Evolutionary conservation across 148 eudicot genomes (phyloP), one percentile per base, ranked within the genome.

Genomic region (Spergularia marina): DNA sequence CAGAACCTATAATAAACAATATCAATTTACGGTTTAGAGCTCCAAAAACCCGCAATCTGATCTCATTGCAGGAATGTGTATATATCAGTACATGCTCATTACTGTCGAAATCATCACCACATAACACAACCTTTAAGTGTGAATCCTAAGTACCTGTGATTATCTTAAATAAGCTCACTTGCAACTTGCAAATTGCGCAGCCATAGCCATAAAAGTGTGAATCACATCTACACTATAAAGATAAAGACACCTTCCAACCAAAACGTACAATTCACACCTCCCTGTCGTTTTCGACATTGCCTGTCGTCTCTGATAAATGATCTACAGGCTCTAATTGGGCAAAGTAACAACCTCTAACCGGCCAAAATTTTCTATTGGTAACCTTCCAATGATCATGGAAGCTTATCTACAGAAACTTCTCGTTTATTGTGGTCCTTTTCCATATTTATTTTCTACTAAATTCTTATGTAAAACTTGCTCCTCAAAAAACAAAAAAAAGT

Each of bases 1-100:
- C 80, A 94, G 81, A 72, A 94, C 95, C 98, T 94, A 71, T 12
- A 72, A 13, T 7, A 67, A 6, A 7, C 47, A 74, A 21, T 57
- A 39, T 12, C 12, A 16, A 15, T 16, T 10, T 7, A 16, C 12
- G 39, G 13, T 60, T 18, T 53, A 11, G 8, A 71, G 9, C 10
- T 47, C 18, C 67, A 47, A 15, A 15, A 60, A 56, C 75, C 18
- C 59, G 20, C 54, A 16, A 7, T 12, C 30, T 12, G 14, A 14
- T n/a, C 12, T 15, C 1, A 11, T 15, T 21, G 3, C 18, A 40
- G n/a, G 7, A 44, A 30, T 3, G 36, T 30, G 2, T 30, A 30
- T 30, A 30, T 30, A 0, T 30, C 36, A 30, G 36, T 30, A 30
- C 36, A 30, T 30, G 36, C 36, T 30, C 36, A 30, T 23, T 23